These are phyloP conservation scores for Alisma plantagoaquatica DNA, from an alignment of 106 monocot genomes.

Conservation along the genomic window DNA sequence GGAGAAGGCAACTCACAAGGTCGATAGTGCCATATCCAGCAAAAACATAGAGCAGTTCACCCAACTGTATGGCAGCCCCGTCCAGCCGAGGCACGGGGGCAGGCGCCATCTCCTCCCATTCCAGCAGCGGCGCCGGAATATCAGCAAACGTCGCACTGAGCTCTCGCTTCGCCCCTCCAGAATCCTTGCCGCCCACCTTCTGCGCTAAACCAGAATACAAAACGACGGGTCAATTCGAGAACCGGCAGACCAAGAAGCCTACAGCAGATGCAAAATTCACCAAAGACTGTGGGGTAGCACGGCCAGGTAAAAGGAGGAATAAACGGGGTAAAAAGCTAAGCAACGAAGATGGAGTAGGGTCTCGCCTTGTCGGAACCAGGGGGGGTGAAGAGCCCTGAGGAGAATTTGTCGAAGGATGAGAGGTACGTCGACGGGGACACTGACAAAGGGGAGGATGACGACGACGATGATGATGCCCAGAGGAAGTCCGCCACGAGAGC, in stretches of 20 bases:
- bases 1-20: slow-evolving; percentile 38
- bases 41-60: slow-evolving; percentile 74
- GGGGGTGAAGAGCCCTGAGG: no score
- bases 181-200: background rate
- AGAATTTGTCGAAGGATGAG: no score
- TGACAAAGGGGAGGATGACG: no score
- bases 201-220: background rate
- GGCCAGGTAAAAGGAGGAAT: no score
- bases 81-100: slow-evolving; percentile 83
- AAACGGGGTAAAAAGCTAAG: no score
- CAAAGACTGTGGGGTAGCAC: no score
- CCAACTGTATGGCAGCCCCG: slow-evolving; percentile 76
- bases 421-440: slow-evolving; percentile 16
- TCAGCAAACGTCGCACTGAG: slow-evolving; percentile 71
- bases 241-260: no score
- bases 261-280: no score
- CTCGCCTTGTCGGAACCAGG: slow-evolving; percentile 6
- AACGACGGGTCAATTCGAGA: no score
- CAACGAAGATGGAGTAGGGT: background rate
- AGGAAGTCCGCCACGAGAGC: slow-evolving; percentile 55
- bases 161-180: background rate
- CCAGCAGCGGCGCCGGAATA: slow-evolving; percentile 46
- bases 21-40: slow-evolving; percentile 85
- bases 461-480: slow-evolving; percentile 54
- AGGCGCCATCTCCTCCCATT: slow-evolving; percentile 87